Base-by-base conservation (phyloP, 1,284 basidiomycete species). In the Ustilago cynodontis region DNA sequence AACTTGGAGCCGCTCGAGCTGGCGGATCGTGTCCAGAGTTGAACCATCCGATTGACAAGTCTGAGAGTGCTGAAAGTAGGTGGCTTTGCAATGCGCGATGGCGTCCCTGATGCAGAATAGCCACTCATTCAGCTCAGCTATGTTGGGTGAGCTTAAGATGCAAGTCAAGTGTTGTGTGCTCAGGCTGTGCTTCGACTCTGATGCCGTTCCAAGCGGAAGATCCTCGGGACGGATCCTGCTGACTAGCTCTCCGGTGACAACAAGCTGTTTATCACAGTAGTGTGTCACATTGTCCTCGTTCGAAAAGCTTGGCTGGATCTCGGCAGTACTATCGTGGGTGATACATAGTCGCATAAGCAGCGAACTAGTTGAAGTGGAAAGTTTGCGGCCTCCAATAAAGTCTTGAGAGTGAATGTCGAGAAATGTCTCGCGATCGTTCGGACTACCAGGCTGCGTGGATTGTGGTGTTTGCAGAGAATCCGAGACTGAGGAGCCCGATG, bases 51-150 rank as follows among this genome's bases (percentile, higher is more conserved):
- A 65, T 4, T 24, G 59, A 22, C 62, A 14, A 11, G 20, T 13
- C 2, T 33, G 20, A 16, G 22, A 31, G 0, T 16, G 29, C 6
- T 52, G 35, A 8, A n/a, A 22, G 24, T 8, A n/a, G 2, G 24
- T 11, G 29, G 13, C 2, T 31, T 55, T 33, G 47, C 54, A 43
- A 1, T 20, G 33, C 2, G 35, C 14, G 43, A 71, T 65, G 8
- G 41, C 59, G 13, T 24, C 22, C n/a, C 61, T 41, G 43, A 71
- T 53, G 18, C 29, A 24, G 7, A 43, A 28, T 5, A 65, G 59
- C 68, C 68, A 71, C 39, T 61, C 59, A 9, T 47, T 31, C 35
- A 71, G 26, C 26, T 65, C 68, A 18, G 59, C 53, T n/a, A 61
- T 28, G n/a, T 65, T 61, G 18, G 63, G 62, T 5, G 68, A 61